Evolutionary conservation across 352 stramenopile species (phyloP), one percentile per base, ranked within the genome.

Genomic region (Globisporangium perplexum): DNA sequence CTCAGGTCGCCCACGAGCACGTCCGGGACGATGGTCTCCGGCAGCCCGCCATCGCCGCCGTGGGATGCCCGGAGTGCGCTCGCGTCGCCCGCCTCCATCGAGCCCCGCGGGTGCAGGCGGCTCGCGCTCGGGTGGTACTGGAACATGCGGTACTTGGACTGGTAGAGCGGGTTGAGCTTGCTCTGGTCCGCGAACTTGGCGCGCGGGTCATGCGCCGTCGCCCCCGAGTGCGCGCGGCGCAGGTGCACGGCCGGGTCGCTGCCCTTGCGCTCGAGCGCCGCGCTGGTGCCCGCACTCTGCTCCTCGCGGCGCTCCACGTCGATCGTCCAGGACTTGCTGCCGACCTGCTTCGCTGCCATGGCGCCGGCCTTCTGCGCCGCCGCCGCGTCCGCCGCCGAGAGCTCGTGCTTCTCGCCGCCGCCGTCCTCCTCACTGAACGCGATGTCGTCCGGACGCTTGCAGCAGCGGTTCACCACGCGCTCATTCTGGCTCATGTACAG

Each of bases 401-500:
- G 50, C 14, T 72, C 30, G 10, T 65, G 44, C 14, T 64, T 55
- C 7, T 57, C 45, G 17, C 51, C 31, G 8, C 43, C 28, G 26
- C 57, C 53, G 12, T 69, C 52, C 4, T 44, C 41, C 24, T 53
- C 47, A 8, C 62, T 55, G 23, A 50, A 46, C 11, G 41, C 39
- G 7, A 61, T 63, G 3, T 68, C 48, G 7, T 68, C 72, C 11
- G 71, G 63, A 0, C 71, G 77, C 43, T 85, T 76, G 65, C 77
- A 88, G 52, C 68, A 87, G 1, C 57, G 57, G 18, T 72, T 68
- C 31, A 88, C 66, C 43, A 94, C 60, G 31, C 60, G 67, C 30
- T 74, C 70, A 55, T 87, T 90, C 54, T 88, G 68, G 36, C 67
- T 71, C 71, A 96, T 82, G 66, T 91, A 93, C 35, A 68, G 15